A percentile compares a stretch with the other conserved stretches of the same genome.
Conservation (phyloP, 345 rosid genomes). For the Euphorbia pulcherrima region DNA sequence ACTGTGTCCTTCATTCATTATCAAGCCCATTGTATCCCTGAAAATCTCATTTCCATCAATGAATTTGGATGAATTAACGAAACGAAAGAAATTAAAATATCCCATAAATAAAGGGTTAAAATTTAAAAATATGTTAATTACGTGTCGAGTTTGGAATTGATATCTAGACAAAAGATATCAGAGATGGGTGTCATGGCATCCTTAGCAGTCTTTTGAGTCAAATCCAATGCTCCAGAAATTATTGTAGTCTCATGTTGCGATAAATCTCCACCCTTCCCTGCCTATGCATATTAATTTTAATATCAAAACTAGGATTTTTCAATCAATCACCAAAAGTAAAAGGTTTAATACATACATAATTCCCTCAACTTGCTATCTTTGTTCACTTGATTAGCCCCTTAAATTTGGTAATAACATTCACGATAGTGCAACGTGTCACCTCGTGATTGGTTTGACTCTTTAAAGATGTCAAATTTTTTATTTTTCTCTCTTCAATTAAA, state of each 20-base stretch:
- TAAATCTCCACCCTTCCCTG: constrained; percentile 81
- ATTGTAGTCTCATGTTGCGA: constrained; percentile 69
- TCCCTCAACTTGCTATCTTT: no score
- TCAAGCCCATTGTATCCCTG: constrained; percentile 53
- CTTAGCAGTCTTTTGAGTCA: constrained; percentile 71
- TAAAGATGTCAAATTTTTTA: no score
- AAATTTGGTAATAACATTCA: no score
- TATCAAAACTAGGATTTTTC: not conserved
- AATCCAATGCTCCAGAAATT: constrained; percentile 69
- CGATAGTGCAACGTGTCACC: no score
- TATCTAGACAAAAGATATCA: constrained; percentile 54
- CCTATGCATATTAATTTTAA: constrained; percentile 28
- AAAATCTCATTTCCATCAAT: not conserved
- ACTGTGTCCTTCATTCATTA: constrained; percentile 65
- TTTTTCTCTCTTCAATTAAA: no score
- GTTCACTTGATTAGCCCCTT: no score
- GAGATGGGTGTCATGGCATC: constrained; percentile 73
- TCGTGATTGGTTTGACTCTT: no score
- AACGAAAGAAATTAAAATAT: not conserved
- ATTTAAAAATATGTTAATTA: constrained; percentile 6
- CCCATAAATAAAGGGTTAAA: constrained; percentile 6
- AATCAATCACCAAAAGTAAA: no score
- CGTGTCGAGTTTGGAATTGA: constrained; percentile 56
- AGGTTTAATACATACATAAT: no score
- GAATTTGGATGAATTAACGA: not conserved